Evolutionary conservation across 768 basidiomycete species (phyloP), one percentile per base, ranked within the genome.

Genomic region (Agaricus blazei): DNA sequence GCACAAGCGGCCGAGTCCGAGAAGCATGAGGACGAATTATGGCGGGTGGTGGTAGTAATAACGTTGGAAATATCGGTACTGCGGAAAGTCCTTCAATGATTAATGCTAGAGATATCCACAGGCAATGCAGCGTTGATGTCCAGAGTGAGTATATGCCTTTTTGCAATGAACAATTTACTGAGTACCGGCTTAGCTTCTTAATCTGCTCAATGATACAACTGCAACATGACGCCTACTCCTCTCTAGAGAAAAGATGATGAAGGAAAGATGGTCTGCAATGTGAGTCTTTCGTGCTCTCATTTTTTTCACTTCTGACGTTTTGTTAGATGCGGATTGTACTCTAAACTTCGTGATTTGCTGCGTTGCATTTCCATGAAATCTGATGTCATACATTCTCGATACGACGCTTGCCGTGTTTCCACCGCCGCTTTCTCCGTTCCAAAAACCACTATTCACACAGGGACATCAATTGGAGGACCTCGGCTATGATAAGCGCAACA

Each of bases 171-270:
- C n/a, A n/a, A n/a, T n/a, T n/a, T n/a, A 54, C 48, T 47, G 46
- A 38, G 48, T 54, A 38, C 48, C 31, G 53, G 46, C 31, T 31
- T n/a, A 34, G 31, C 8, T 34, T 34, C 76, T 78, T 47, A 55
- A 55, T 48, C 54, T 23, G 90, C 90, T 2, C 89, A 91, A 75
- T 93, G 90, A 72, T 90, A 86, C 71, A 93, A 92, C 64, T 93
- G 90, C 72, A 87, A 91, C 64, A 93, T 90, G 24, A 92, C 88
- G 2, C 88, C 90, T 12, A 92, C 90, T 4, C 91, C 91, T 11
- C 80, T 93, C 40, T 93, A 91, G 90, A 80, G 90, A 59, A 93
- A 93, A 70, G 91, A 93, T 62, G 90, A 92, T 62, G 91, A 92
- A 70, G 90, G 90, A 52, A 90, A 90, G 75, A 93, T 91, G 0